Percentiles rank a stretch among this genome's conserved stretches.
Conservation (phyloP, 352 stramenopile genomes). For the Phytophthora pini region DNA sequence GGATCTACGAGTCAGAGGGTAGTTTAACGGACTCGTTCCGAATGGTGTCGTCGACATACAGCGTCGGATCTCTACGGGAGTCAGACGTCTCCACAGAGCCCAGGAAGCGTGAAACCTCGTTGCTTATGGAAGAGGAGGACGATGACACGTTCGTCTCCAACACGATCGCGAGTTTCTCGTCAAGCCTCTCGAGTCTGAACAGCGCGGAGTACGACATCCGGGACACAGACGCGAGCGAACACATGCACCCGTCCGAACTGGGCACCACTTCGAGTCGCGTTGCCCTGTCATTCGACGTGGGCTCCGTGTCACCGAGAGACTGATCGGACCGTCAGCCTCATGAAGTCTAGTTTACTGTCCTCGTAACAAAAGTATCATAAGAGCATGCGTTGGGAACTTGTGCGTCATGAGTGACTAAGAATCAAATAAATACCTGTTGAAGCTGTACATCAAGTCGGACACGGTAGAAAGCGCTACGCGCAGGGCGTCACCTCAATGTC, state of each 20-base stretch:
- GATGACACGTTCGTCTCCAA: slow-evolving; percentile 6
- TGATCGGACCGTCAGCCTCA: background rate
- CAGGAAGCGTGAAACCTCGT: background rate
- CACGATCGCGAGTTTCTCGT: slow-evolving; percentile 36
- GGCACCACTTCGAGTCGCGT: slow-evolving; percentile 32
- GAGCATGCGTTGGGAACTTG: background rate
- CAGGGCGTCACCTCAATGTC: background rate
- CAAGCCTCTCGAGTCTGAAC: slow-evolving; percentile 35
- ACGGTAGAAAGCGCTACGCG: background rate
- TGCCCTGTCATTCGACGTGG: slow-evolving; percentile 40
- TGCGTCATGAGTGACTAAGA: background rate
- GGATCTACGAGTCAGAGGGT: slow-evolving; percentile 17
- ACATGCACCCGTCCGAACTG: slow-evolving; percentile 42
- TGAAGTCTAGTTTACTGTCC: slow-evolving; percentile 20
- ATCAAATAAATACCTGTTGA: slow-evolving; percentile 12
- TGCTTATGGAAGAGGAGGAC: background rate
- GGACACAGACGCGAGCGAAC: slow-evolving; percentile 45
- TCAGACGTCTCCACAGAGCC: slow-evolving; percentile 15
- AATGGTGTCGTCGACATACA: slow-evolving; percentile 19
- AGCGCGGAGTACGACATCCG: slow-evolving; percentile 31
- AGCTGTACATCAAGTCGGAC: background rate
- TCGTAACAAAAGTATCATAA: slow-evolving; percentile 22
- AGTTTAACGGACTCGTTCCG: slow-evolving; percentile 12
- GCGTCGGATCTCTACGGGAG: slow-evolving; percentile 5
- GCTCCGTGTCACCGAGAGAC: slow-evolving; percentile 14